phyloP scores from a whole-genome alignment of 2,329 filamentous ascomycete genomes.

The Ramularia collo-cygni region DNA sequence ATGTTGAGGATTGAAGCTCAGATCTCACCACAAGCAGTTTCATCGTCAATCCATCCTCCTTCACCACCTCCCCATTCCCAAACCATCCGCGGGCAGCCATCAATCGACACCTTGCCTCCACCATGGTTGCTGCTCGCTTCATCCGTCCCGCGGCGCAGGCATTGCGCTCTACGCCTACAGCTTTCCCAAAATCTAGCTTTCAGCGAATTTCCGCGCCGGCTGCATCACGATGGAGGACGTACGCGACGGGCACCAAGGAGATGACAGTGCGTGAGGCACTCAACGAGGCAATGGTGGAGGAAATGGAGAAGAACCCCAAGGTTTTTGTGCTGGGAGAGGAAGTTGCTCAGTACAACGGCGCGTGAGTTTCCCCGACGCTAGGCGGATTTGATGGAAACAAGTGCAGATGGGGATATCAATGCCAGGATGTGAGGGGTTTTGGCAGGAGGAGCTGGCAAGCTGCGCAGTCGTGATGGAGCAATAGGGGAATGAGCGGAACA shows the following conservation, averaged over 20 bases:
- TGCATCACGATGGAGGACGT: slow-evolving; percentile 44
- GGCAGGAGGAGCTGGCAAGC: too few relatives aligned
- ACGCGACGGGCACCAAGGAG: slow-evolving; percentile 69
- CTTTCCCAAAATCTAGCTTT: slow-evolving; percentile 46
- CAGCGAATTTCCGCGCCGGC: slow-evolving; percentile 43
- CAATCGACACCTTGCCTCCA: slow-evolving; percentile 4
- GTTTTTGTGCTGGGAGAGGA: slow-evolving; percentile 96
- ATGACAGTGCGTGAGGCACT: slow-evolving; percentile 95
- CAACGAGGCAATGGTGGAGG: slow-evolving; percentile 96
- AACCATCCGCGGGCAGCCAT: too few relatives aligned
- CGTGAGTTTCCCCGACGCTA: slow-evolving; percentile 44
- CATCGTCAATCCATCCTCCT: too few relatives aligned
- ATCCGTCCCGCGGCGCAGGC: slow-evolving; percentile 59
- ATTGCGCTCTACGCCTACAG: slow-evolving; percentile 49
- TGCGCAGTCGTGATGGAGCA: too few relatives aligned
- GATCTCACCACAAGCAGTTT: too few relatives aligned
- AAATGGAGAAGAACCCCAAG: slow-evolving; percentile 89
- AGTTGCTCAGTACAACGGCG: slow-evolving; percentile 99
- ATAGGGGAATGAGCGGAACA: not conserved
- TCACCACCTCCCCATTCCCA: too few relatives aligned
- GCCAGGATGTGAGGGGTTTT: too few relatives aligned
- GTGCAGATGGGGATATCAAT: slow-evolving; percentile 1
- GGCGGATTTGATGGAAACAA: not conserved
- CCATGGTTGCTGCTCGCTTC: slow-evolving; percentile 55
- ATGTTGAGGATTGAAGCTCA: too few relatives aligned